Conservation (phyloP, 148 eudicot species). For the Rheum nobile region DNA sequence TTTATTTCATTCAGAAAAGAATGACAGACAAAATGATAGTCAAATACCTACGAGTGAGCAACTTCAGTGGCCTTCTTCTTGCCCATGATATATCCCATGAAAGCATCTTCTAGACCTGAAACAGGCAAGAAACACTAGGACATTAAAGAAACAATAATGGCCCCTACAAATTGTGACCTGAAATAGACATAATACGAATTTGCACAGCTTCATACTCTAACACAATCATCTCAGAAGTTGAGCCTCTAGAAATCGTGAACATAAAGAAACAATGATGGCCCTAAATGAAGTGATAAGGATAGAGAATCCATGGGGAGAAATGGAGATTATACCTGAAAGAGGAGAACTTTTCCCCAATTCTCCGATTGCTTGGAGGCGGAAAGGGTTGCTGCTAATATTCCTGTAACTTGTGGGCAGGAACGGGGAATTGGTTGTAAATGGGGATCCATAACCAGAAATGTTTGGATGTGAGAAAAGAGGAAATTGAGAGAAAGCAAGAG, state of each 20-base stretch:
- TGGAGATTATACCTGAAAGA: neutral
- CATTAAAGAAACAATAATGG: too few relatives aligned
- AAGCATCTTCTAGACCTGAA: slow-evolving; percentile 40
- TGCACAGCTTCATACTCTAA: neutral
- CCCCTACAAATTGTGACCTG: too few relatives aligned
- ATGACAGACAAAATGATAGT: neutral
- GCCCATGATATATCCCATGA: slow-evolving; percentile 59
- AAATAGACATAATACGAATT: neutral
- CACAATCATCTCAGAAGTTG: neutral
- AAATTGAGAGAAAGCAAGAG: neutral
- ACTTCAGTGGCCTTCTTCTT: slow-evolving; percentile 70
- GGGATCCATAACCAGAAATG: too few relatives aligned
- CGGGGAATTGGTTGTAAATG: neutral
- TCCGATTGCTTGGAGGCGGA: neutral
- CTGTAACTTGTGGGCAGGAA: neutral
- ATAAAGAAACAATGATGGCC: neutral
- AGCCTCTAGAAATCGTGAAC: neutral
- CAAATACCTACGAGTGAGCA: slow-evolving; percentile 85
- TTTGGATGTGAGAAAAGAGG: neutral
- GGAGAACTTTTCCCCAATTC: neutral
- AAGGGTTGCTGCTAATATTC: neutral
- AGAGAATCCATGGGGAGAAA: neutral
- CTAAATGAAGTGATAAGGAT: neutral
- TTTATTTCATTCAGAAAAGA: too few relatives aligned
- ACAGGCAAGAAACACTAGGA: neutral